Evolutionary conservation across 108 stramenopile genomes (phyloP).

Genomic region (Skeletonema potamos): DNA sequence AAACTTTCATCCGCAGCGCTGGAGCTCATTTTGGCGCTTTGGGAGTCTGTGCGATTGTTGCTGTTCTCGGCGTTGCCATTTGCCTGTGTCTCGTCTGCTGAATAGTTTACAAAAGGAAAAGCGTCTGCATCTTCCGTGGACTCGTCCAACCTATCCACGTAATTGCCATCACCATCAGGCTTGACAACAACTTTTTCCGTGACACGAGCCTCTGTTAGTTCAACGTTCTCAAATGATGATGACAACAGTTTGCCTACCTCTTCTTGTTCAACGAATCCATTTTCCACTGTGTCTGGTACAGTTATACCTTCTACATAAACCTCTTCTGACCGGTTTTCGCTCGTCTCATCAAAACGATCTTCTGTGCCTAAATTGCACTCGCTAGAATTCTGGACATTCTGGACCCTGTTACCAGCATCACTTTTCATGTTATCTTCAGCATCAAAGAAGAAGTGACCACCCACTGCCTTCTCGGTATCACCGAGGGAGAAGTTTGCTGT

Average conservation of each 20-base stretch:
- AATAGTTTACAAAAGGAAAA: background rate
- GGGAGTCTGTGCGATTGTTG: background rate
- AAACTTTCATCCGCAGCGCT: background rate
- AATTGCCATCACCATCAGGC: background rate
- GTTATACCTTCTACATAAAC: too few relatives aligned
- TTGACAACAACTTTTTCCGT: background rate
- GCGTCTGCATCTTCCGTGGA: background rate
- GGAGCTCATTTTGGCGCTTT: background rate
- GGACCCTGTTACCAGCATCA: background rate
- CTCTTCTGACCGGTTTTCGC: too few relatives aligned
- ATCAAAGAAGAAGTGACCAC: conserved; percentile 3
- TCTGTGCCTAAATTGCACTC: background rate
- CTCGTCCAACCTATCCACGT: background rate
- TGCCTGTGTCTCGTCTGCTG: background rate
- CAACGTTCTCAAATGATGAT: background rate
- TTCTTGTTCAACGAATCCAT: too few relatives aligned
- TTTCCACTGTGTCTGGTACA: too few relatives aligned
- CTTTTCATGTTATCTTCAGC: background rate
- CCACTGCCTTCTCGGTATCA: background rate
- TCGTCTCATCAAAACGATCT: too few relatives aligned
- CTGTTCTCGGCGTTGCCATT: background rate
- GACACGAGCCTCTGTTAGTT: background rate
- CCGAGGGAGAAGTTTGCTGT: conserved; percentile 18
- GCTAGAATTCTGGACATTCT: background rate
- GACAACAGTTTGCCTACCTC: background rate